Evolutionary conservation across 345 rosid species (phyloP).

Genomic region (Salix caprea): DNA sequence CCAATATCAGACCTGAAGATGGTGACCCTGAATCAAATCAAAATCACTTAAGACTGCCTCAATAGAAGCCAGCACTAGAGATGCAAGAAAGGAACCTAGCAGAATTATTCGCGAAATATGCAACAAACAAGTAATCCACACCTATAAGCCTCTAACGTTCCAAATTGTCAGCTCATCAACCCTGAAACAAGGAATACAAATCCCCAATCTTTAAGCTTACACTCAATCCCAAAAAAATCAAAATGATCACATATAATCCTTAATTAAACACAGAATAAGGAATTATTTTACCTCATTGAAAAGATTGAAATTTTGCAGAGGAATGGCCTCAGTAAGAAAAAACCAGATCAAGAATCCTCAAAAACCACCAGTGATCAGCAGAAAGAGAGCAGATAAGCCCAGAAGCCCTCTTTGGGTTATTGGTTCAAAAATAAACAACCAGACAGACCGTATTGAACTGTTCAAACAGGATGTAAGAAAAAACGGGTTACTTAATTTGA

Average conservation of each 20-base stretch:
- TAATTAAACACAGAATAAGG: neutral
- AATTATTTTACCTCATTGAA: constrained; percentile 13
- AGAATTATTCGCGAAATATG: constrained; percentile 12
- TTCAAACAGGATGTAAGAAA: neutral
- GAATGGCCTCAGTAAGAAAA: neutral
- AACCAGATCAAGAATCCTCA: constrained; percentile 12
- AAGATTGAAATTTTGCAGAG: neutral
- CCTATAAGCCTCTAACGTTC: constrained; percentile 12
- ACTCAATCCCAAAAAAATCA: neutral
- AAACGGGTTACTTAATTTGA: too few species aligned
- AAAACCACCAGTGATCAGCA: constrained; percentile 1
- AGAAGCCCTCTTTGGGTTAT: neutral
- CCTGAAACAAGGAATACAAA: neutral
- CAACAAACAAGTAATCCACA: neutral
- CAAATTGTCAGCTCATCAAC: constrained; percentile 10
- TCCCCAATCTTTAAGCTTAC: neutral
- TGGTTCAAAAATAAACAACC: neutral
- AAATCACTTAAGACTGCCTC: neutral
- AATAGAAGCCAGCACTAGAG: neutral
- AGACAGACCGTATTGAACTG: neutral
- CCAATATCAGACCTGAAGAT: neutral
- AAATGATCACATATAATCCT: neutral
- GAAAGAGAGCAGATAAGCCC: neutral
- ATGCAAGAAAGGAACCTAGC: constrained; percentile 10
- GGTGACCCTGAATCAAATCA: neutral